Evolutionary conservation across 208 protist genomes (phyloP).

Genomic region (Pavlovales sp.): DNA sequence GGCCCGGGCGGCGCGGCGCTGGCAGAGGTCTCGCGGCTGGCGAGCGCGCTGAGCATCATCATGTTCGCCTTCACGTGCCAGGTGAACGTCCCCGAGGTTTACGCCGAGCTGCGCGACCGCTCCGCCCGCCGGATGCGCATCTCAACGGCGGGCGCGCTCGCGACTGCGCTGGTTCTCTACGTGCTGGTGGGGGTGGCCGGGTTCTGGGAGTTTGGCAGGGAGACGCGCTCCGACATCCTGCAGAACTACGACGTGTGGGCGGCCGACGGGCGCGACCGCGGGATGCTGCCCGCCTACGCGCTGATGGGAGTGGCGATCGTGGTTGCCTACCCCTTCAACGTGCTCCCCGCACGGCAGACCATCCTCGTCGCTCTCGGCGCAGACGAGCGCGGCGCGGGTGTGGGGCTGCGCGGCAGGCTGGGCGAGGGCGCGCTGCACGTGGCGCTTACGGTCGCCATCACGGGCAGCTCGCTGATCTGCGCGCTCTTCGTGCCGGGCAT

Average conservation of each 20-base stretch:
- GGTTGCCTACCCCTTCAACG: slow-evolving; percentile 42
- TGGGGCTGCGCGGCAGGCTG: no score
- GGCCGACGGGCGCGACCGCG: background rate
- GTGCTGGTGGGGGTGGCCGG: slow-evolving; percentile 38
- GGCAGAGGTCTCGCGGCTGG: background rate
- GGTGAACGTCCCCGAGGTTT: slow-evolving; percentile 55
- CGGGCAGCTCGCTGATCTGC: background rate
- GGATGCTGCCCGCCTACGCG: background rate
- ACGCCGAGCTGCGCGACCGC: slow-evolving; percentile 35
- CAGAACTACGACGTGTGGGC: slow-evolving; percentile 40
- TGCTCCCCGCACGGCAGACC: slow-evolving; percentile 2
- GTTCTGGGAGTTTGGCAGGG: slow-evolving; percentile 39
- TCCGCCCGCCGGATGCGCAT: slow-evolving; percentile 16
- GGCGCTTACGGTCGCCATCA: slow-evolving; percentile 21
- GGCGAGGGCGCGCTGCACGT: background rate
- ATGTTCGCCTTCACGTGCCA: slow-evolving; percentile 60
- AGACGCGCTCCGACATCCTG: slow-evolving; percentile 46
- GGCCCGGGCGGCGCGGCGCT: no score
- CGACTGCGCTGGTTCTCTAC: slow-evolving; percentile 42
- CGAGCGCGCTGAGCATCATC: slow-evolving; percentile 48
- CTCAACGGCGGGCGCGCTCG: background rate
- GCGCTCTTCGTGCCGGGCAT: slow-evolving; percentile 40
- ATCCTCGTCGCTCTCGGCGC: background rate
- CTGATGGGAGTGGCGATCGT: slow-evolving; percentile 21
- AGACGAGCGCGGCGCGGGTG: background rate